phyloP scores from a whole-genome alignment of 176 grass and related monocot species.

The Eleusine indica region DNA sequence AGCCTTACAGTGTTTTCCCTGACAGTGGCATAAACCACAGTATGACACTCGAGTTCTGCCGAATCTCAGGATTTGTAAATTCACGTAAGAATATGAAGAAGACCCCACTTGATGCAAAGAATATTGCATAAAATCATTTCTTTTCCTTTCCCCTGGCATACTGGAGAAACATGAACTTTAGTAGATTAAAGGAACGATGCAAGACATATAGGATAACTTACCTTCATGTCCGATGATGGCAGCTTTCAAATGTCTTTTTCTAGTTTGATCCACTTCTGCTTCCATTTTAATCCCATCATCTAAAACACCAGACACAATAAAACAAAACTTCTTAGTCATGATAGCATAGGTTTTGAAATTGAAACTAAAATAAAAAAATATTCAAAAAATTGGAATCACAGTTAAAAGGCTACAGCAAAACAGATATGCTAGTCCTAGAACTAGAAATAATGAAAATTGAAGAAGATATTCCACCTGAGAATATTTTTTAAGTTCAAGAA shows the following conservation, averaged over 20 bases:
- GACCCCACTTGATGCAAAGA: no score
- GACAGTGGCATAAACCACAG: no score
- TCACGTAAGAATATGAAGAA: no score
- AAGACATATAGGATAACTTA: constrained; percentile 35
- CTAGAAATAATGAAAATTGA: not conserved
- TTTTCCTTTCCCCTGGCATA: no score
- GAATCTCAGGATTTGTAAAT: no score
- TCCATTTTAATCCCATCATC: constrained; percentile 39
- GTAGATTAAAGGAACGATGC: not conserved
- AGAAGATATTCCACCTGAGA: not conserved
- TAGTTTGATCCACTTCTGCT: constrained; percentile 42
- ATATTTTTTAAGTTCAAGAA: not conserved
- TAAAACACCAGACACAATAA: constrained; percentile 6
- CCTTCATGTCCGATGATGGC: constrained; percentile 81
- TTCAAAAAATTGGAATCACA: not conserved
- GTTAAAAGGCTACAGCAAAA: not conserved
- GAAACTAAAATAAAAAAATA: not conserved
- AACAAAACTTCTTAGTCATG: not conserved
- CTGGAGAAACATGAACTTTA: no score
- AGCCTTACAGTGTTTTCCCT: no score
- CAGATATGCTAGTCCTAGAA: not conserved
- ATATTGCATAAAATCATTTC: not conserved
- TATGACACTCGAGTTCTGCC: no score
- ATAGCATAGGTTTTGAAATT: not conserved
- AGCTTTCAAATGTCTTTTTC: constrained; percentile 72